phyloP scores from a whole-genome alignment of 345 rosid genomes.

The Linum lewisii region DNA sequence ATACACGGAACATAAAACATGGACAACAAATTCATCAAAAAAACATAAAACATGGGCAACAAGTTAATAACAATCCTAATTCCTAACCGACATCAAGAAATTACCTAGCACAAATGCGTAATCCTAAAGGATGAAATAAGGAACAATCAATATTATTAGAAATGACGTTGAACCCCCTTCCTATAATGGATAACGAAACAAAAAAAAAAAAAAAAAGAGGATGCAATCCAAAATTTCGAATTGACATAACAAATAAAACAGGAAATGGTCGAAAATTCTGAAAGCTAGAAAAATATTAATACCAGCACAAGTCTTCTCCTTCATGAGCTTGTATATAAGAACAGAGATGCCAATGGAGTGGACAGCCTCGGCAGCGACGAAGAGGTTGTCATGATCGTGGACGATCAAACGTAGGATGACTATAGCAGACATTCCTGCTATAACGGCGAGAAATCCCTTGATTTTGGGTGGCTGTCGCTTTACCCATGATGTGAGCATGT shows the following conservation, averaged over 20 bases:
- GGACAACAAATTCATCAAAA: too few species aligned
- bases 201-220: too few species aligned
- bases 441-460: slow-evolving; percentile 86
- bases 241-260: too few species aligned
- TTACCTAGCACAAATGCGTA: too few species aligned
- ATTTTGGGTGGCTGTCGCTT: slow-evolving; percentile 95
- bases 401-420: slow-evolving; percentile 86
- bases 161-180: neutral
- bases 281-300: neutral
- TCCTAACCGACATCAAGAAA: too few species aligned
- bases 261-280: too few species aligned
- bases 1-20: too few species aligned
- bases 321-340: slow-evolving; percentile 87
- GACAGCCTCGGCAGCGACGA: slow-evolving; percentile 96
- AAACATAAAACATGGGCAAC: too few species aligned
- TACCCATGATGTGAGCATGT: slow-evolving; percentile 68
- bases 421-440: slow-evolving; percentile 82
- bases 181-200: neutral
- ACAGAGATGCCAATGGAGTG: slow-evolving; percentile 93
- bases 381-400: slow-evolving; percentile 95
- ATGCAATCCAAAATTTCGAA: neutral
- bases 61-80: too few species aligned
- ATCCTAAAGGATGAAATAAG: neutral
- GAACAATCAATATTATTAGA: too few species aligned
- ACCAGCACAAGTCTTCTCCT: slow-evolving; percentile 98